A percentile compares a stretch with the other conserved stretches of the same genome.
Conservation (phyloP, 768 basidiomycete species). For the Fomitopsis serialis region DNA sequence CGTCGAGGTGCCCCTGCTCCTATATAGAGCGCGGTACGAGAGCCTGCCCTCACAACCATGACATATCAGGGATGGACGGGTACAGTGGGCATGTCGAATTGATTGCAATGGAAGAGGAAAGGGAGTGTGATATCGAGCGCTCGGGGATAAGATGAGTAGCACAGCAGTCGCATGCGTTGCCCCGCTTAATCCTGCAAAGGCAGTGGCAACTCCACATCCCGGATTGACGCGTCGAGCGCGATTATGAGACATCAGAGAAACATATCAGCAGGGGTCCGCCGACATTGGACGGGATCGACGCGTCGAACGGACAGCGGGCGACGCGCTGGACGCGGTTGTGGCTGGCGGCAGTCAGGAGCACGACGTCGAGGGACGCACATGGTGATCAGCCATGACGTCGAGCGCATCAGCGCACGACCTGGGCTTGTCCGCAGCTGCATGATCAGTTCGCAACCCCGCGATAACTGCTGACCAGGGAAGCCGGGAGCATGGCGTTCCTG, state of each 20-base stretch:
- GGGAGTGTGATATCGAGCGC: not conserved
- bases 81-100: not conserved
- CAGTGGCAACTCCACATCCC: not conserved
- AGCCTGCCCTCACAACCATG: not conserved
- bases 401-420: conserved; percentile 7
- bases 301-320: conserved; percentile 12
- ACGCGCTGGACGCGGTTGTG: conserved; percentile 13
- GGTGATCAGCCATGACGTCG: conserved; percentile 5
- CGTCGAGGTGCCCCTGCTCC: too few relatives aligned
- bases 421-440: not conserved
- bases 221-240: conserved; percentile 6
- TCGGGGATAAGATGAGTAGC: not conserved
- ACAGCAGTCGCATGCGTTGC: not conserved
- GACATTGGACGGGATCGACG: not conserved
- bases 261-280: not conserved
- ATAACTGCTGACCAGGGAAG: too few relatives aligned
- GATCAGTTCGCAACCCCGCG: too few relatives aligned
- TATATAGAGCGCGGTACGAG: not conserved
- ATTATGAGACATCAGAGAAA: not conserved
- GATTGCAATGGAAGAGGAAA: not conserved
- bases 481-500: too few relatives aligned
- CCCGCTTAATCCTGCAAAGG: not conserved
- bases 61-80: not conserved
- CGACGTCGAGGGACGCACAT: conserved; percentile 2
- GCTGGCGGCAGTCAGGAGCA: conserved; percentile 2